These are phyloP conservation scores for Neurospora tetraspora DNA, from an alignment of 495 filamentous ascomycete genomes.

Conservation along the genomic window DNA sequence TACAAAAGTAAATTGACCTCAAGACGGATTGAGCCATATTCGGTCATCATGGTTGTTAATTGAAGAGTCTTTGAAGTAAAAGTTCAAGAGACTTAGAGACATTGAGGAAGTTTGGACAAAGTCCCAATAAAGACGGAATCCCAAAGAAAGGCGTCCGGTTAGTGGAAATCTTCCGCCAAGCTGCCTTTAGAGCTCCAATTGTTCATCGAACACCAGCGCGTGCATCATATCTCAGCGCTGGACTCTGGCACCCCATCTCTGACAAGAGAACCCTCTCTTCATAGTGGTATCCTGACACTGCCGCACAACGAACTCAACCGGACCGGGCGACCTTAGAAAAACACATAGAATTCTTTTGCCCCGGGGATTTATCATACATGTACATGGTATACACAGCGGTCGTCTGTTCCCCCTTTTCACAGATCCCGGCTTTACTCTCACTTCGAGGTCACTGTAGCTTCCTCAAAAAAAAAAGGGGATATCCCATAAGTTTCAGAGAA, in stretches of 20 bases:
- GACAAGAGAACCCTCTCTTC: not conserved
- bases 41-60: not conserved
- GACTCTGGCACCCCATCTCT: not conserved
- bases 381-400: not conserved
- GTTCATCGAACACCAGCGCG: not conserved
- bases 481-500: constrained; percentile 3
- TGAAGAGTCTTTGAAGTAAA: not conserved
- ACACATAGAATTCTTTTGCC: not conserved
- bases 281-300: not conserved
- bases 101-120: not conserved
- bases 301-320: not conserved
- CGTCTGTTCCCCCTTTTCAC: not conserved
- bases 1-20: not conserved
- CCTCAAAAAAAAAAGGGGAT: not conserved
- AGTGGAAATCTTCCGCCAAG: not conserved
- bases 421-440: not conserved
- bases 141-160: not conserved
- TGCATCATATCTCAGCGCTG: not conserved
- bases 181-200: not conserved
- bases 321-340: not conserved
- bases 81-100: not conserved
- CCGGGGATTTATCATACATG: not conserved
- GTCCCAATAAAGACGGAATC: not conserved
- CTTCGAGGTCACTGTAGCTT: not conserved
- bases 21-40: not conserved